Conservation (phyloP, 1,284 basidiomycete species). For the Tilletia horrida region DNA sequence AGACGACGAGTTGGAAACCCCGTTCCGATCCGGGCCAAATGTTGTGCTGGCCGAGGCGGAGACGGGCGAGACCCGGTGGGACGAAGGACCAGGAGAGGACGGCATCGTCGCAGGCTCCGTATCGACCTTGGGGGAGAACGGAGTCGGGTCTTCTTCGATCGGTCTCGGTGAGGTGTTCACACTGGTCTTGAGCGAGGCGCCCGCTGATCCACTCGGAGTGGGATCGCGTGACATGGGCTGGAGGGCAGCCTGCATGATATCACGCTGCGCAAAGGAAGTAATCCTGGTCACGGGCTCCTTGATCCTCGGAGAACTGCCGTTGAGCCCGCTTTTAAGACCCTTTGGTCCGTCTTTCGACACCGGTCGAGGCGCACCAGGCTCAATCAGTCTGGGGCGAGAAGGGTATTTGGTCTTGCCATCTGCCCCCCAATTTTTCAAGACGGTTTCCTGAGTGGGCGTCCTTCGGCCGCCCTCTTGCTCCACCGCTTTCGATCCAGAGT, state of each 20-base stretch:
- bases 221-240: constrained; percentile 7
- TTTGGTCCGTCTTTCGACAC: constrained; percentile 9
- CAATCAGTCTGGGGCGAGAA: background rate
- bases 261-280: constrained; percentile 8
- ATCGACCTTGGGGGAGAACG: background rate
- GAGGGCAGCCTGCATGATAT: background rate
- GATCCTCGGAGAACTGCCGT: background rate
- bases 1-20: no score
- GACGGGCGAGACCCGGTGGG: background rate
- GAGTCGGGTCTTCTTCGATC: background rate
- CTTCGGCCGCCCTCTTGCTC: constrained; percentile 1
- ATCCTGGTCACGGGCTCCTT: background rate
- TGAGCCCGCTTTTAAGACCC: background rate
- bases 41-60: background rate
- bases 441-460: constrained; percentile 7
- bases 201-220: background rate
- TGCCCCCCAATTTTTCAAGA: background rate
- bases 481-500: background rate
- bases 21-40: background rate
- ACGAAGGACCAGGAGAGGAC: background rate
- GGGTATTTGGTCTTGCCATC: background rate
- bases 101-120: background rate
- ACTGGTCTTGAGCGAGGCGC: background rate
- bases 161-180: background rate
- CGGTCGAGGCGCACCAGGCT: background rate